Evolutionary conservation across 2,329 filamentous ascomycete genomes (phyloP).

Genomic region (Penicillium capsulatum): DNA sequence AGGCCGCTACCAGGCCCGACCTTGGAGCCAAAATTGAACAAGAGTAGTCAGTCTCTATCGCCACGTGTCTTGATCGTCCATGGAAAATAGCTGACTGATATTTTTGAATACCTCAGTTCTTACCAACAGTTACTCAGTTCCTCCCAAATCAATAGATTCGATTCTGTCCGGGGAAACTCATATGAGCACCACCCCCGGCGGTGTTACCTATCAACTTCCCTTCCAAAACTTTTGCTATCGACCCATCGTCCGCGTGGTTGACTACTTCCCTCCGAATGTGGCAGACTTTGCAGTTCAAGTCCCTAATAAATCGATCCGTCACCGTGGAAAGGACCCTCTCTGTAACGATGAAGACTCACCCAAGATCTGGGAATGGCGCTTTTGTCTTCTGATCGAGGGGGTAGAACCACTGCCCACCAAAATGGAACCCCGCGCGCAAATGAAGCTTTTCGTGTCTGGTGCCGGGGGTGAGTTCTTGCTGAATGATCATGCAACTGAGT

Average conservation of each 20-base stretch:
- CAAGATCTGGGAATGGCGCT: conserved; percentile 73
- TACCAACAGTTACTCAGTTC: conserved; percentile 43
- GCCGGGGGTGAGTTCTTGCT: conserved; percentile 55
- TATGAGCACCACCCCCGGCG: conserved; percentile 45
- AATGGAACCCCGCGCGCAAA: conserved; percentile 41
- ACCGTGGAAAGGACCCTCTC: conserved; percentile 30
- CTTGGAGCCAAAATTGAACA: conserved; percentile 24
- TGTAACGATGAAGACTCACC: conserved; percentile 19
- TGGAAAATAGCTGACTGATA: neutral
- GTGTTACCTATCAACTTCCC: conserved; percentile 53
- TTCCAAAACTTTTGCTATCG: conserved; percentile 72
- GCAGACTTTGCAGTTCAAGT: conserved; percentile 63
- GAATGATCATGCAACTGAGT: conserved; percentile 53
- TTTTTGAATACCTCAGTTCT: conserved; percentile 41
- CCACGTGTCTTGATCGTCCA: no score
- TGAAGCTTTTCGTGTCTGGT: conserved; percentile 68
- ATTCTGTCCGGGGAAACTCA: conserved; percentile 49
- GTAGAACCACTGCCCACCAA: conserved; percentile 51
- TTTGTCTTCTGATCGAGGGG: conserved; percentile 68
- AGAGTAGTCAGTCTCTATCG: neutral
- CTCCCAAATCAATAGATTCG: conserved; percentile 40
- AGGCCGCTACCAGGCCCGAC: conserved; percentile 19
- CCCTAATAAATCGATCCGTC: conserved; percentile 46
- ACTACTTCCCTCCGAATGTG: conserved; percentile 68
- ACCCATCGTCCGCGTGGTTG: conserved; percentile 68